Conservation (phyloP, 2,329 filamentous ascomycete species). For the Parafenestella ontariensis region DNA sequence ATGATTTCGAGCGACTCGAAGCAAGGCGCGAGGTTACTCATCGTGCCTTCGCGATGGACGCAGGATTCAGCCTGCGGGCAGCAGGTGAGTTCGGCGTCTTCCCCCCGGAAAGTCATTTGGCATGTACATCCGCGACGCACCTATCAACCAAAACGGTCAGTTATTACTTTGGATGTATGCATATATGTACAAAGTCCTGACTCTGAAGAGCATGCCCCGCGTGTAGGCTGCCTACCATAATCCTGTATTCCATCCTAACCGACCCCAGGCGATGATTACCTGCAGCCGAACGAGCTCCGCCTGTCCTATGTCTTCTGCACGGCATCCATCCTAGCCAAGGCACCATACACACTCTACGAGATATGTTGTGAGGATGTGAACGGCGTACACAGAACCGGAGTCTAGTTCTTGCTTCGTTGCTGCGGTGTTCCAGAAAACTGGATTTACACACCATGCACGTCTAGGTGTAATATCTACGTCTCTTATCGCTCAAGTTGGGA, state of each 20-base stretch:
- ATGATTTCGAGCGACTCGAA: neutral
- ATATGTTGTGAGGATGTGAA: neutral
- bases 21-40: conserved; percentile 1
- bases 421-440: conserved; percentile 2
- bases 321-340: conserved; percentile 12
- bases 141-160: conserved; percentile 10
- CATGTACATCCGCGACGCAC: conserved; percentile 13
- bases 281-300: conserved; percentile 17
- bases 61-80: conserved; percentile 20
- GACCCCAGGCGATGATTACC: conserved; percentile 15
- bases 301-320: conserved; percentile 2
- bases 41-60: conserved; percentile 1
- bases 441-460: conserved; percentile 13
- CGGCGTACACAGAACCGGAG: neutral
- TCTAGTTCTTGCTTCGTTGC: conserved; percentile 2
- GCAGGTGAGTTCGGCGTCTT: conserved; percentile 6
- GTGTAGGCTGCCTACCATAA: neutral
- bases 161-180: conserved; percentile 9
- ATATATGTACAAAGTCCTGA: conserved; percentile 6
- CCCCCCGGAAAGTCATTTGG: neutral
- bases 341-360: conserved; percentile 2
- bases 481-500: conserved; percentile 9
- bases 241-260: conserved; percentile 4
- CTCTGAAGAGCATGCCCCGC: neutral
- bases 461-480: conserved; percentile 21